Conservation (phyloP, 1,284 basidiomycete genomes). For the Coniferiporia sulphurascens region DNA sequence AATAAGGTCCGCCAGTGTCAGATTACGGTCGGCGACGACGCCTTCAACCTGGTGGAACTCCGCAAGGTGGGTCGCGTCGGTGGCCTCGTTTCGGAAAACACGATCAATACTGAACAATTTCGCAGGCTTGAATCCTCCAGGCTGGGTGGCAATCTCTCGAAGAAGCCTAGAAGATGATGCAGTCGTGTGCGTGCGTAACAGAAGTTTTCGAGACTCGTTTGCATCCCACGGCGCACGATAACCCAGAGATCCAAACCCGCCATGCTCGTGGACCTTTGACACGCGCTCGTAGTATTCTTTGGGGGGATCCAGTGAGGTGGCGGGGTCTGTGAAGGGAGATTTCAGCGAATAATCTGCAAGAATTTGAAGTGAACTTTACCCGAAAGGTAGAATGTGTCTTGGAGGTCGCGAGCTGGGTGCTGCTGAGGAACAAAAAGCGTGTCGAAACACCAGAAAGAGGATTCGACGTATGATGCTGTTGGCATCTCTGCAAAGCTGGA, state of each 20-base stretch:
- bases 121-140: constrained; percentile 87
- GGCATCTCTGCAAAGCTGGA: constrained; percentile 97
- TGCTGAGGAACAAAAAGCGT: constrained; percentile 98
- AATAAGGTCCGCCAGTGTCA: constrained; percentile 96
- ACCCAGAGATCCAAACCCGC: constrained; percentile 93
- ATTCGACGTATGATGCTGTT: constrained; percentile 96
- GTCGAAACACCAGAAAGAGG: constrained; percentile 99
- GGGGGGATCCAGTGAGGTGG: constrained; percentile 72
- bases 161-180: constrained; percentile 94
- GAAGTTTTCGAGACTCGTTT: constrained; percentile 86
- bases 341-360: background rate
- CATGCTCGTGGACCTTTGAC: constrained; percentile 82
- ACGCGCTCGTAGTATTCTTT: constrained; percentile 90
- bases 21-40: constrained; percentile 90
- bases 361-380: constrained; percentile 39
- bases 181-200: constrained; percentile 97
- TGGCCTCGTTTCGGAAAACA: constrained; percentile 98
- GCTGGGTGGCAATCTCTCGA: constrained; percentile 76
- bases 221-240: constrained; percentile 97
- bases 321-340: constrained; percentile 60
- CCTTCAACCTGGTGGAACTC: constrained; percentile 99
- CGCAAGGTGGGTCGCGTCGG: constrained; percentile 98
- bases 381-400: constrained; percentile 99
- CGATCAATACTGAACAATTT: constrained; percentile 98
- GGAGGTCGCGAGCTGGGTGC: constrained; percentile 95